Evolutionary conservation across 2,329 filamentous ascomycete genomes (phyloP).

Genomic region (Calonectria honghensis): DNA sequence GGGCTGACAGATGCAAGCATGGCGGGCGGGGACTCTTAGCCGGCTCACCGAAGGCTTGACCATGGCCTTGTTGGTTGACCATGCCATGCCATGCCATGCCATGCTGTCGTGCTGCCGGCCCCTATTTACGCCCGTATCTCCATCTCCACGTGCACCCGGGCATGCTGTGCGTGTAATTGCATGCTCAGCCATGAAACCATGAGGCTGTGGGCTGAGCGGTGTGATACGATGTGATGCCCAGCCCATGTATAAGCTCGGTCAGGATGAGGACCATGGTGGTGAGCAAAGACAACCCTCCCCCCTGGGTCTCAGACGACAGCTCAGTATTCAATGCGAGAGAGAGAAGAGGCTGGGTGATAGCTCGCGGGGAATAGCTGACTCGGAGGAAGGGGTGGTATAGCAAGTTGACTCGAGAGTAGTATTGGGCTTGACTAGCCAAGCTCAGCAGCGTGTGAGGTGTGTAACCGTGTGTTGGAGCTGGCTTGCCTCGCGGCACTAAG

Average conservation of each 20-base stretch:
- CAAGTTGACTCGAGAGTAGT: background rate
- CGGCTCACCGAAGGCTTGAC: conserved; percentile 24
- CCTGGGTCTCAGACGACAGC: background rate
- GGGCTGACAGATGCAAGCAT: background rate
- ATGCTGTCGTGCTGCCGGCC: background rate
- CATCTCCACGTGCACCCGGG: background rate
- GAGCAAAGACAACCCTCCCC: background rate
- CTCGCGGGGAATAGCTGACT: background rate
- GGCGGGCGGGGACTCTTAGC: background rate
- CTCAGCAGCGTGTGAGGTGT: background rate
- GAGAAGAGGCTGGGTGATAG: background rate
- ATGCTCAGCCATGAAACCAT: background rate
- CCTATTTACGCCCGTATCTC: conserved; percentile 1
- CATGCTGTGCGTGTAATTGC: background rate
- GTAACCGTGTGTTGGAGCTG: background rate
- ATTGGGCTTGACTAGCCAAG: background rate
- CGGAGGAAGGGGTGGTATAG: background rate
- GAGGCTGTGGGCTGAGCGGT: background rate
- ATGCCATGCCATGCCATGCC: conserved; percentile 19
- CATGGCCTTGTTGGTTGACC: conserved; percentile 22
- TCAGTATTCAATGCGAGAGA: background rate
- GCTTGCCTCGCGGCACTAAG: background rate
- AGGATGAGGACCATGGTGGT: background rate
- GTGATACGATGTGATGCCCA: background rate
- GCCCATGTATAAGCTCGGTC: conserved; percentile 5